Evolutionary conservation across 176 grass and related monocot species (phyloP).

Genomic region (Aegilops bicornis): DNA sequence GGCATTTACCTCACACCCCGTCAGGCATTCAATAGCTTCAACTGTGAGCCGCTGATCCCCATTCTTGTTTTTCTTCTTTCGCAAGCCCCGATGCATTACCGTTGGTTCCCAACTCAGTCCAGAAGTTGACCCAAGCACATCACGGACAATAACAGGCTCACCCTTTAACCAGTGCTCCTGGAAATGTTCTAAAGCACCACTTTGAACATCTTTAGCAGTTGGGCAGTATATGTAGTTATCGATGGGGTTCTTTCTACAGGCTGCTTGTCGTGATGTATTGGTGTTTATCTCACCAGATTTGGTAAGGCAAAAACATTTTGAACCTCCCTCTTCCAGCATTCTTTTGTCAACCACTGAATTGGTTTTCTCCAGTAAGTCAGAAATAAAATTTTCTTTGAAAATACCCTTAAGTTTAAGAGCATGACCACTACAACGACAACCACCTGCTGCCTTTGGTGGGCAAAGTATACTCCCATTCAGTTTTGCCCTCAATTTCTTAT

Average conservation of each 20-base stretch:
- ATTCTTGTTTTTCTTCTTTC: conserved; percentile 45
- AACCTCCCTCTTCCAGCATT: not conserved
- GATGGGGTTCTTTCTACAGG: conserved; percentile 41
- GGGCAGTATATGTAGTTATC: conserved; percentile 83
- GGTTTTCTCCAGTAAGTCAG: conserved; percentile 37
- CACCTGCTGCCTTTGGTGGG: conserved; percentile 53
- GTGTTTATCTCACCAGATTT: conserved; percentile 6
- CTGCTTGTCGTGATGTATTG: conserved; percentile 23
- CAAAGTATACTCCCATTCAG: conserved; percentile 64
- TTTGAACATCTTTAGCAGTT: conserved; percentile 46
- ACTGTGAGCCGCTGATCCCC: conserved; percentile 40
- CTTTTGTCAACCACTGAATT: conserved; percentile 12
- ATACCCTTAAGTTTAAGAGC: conserved; percentile 56
- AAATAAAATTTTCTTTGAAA: conserved; percentile 39
- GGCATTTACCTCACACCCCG: conserved; percentile 48
- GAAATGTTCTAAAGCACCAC: conserved; percentile 59
- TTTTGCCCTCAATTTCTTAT: conserved; percentile 39
- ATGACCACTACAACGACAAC: conserved; percentile 39
- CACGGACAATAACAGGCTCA: conserved; percentile 65
- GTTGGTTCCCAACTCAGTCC: conserved; percentile 93
- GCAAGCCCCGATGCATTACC: conserved; percentile 86
- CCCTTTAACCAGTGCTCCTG: conserved; percentile 83
- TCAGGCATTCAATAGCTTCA: conserved; percentile 55
- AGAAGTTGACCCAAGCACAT: conserved; percentile 60
- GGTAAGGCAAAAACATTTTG: conserved; percentile 47